Conservation (phyloP, 306 rosid genomes). For the Fragaria vesca region DNA sequence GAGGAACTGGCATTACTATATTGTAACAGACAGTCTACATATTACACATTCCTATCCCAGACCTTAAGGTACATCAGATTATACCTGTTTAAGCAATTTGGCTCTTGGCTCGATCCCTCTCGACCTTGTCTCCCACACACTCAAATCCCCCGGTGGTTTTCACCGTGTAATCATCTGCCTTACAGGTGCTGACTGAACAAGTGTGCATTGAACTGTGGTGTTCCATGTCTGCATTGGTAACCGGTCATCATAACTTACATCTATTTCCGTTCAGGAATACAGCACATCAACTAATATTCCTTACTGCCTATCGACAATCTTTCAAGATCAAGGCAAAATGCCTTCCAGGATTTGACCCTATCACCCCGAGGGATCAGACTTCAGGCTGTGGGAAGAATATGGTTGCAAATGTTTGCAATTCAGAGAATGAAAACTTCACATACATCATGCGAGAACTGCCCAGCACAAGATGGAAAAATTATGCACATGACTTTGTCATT, state of each 20-base stretch:
- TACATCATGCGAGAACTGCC: neutral
- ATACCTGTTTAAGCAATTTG: neutral
- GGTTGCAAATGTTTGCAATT: neutral
- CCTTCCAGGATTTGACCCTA: slow-evolving; percentile 11
- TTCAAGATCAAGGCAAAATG: neutral
- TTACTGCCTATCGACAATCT: too few species aligned
- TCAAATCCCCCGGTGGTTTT: neutral
- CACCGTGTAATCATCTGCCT: neutral
- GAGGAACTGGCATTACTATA: too few species aligned
- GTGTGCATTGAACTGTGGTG: neutral
- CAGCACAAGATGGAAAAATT: slow-evolving; percentile 1
- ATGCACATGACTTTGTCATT: neutral
- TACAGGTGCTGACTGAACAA: neutral
- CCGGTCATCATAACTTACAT: neutral
- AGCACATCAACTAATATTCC: too few species aligned
- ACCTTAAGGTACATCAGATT: neutral
- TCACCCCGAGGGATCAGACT: neutral
- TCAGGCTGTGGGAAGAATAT: slow-evolving; percentile 25
- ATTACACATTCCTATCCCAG: neutral
- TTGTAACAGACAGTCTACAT: too few species aligned
- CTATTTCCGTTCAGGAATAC: too few species aligned
- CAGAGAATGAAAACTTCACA: neutral
- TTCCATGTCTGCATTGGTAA: neutral
- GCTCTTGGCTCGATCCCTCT: neutral
- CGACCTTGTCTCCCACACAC: neutral